phyloP scores from a whole-genome alignment of 768 basidiomycete species.

The Mycena venus region DNA sequence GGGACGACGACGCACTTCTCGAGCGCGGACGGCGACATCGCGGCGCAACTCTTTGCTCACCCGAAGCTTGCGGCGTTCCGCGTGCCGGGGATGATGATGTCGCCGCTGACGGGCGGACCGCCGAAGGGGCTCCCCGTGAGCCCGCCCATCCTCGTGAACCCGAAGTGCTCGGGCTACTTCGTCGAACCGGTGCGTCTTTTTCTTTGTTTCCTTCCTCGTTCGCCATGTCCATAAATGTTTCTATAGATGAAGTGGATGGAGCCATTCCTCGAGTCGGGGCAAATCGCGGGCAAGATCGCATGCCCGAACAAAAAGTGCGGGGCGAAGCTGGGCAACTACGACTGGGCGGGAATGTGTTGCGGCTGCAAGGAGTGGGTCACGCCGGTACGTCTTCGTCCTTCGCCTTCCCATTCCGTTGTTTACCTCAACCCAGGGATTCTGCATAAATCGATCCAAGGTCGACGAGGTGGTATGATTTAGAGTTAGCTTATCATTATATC shows the following conservation, averaged over 20 bases:
- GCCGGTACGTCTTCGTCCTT: conserved; percentile 70
- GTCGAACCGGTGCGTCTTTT: conserved; percentile 85
- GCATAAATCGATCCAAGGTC: conserved; percentile 77
- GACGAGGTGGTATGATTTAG: conserved; percentile 62
- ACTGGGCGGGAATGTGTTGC: conserved; percentile 96
- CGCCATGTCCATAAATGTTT: not conserved
- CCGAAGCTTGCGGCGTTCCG: conserved; percentile 59
- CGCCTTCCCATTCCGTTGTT: not conserved
- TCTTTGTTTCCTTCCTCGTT: not conserved
- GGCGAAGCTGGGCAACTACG: conserved; percentile 94
- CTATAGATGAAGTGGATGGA: conserved; percentile 98
- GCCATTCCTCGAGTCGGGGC: conserved; percentile 78
- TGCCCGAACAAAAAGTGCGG: conserved; percentile 95
- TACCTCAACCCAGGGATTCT: conserved; percentile 63
- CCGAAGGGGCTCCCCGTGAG: conserved; percentile 55
- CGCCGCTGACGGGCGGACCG: conserved; percentile 31
- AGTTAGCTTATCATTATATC: not conserved
- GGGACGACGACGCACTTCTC: conserved; percentile 46
- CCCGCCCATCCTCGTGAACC: conserved; percentile 79
- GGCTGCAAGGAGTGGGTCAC: conserved; percentile 94
- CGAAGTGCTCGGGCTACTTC: conserved; percentile 96
- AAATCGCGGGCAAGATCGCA: conserved; percentile 87
- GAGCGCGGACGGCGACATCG: conserved; percentile 52
- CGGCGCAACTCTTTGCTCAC: conserved; percentile 56
- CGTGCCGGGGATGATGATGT: conserved; percentile 27